Evolutionary conservation across 2,329 filamentous ascomycete species (phyloP), one percentile per base, ranked within the genome.

Genomic region (Epichloe glyceriae): DNA sequence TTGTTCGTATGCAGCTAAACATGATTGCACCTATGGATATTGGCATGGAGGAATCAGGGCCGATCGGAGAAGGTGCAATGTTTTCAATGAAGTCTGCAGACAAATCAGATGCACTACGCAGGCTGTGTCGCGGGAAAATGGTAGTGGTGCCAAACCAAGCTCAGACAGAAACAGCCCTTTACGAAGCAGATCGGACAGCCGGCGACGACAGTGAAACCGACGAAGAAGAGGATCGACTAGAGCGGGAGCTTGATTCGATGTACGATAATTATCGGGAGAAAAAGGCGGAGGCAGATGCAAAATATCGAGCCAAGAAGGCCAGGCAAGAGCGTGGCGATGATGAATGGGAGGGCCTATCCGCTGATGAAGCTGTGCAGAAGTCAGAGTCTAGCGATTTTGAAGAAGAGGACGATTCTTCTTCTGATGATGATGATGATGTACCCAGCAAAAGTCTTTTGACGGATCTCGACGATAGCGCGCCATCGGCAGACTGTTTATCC

Each of bases 21-120:
- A 98, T 98, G 93, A 85, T 84, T 2, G 86, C 89, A 0, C 93
- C 93, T 7, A 93, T 88, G 75, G 93, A 98, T 56, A 95, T 98
- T 55, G 93, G 93, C 61, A 79, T 95, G 70, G 93, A 95, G 63
- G 88, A 93, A 67, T 71, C 79, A 22, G 88, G 88, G 0, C 86
- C 87, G 0, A 73, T 79, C 47, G 90, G 88, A 22, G 83, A 88
- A 41, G 86, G 88, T 44, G 75, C 86, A 30, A 93, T 95, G 73
- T 98, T 98, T 64, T 81, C 81, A 3, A 75, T 97, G 45, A 95
- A 89, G 66, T 72, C 81, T 8, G 78, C 94, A 43, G 88, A 96
- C 63, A 86, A 87, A 64, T 79, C 82, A 17, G 80, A 83, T 45
- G 83, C 82, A 3, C 73, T 85, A 53, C 76, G 78, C 55, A 81